Conservation (phyloP, 2,329 filamentous ascomycete genomes). For the Trichoderma sp. region DNA sequence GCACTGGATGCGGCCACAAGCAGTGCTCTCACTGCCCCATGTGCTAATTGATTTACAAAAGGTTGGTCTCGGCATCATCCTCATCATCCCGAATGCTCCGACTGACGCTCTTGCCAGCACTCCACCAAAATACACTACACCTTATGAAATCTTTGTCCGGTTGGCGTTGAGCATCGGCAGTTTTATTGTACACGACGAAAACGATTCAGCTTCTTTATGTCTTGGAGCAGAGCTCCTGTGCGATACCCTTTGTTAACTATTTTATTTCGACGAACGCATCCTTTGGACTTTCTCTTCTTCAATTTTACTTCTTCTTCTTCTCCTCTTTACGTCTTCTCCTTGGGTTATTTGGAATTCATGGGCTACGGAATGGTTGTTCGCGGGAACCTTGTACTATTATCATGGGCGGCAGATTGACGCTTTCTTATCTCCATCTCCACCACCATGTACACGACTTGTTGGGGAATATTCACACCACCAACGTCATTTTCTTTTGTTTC, state of each 20-base stretch:
- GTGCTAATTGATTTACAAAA: constrained; percentile 28
- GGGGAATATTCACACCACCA: neutral
- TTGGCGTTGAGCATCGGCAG: neutral
- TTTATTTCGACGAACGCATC: neutral
- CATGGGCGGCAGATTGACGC: neutral
- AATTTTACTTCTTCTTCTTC: neutral
- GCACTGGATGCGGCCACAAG: constrained; percentile 49
- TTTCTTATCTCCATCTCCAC: neutral
- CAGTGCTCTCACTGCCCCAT: constrained; percentile 48
- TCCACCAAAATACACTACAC: neutral
- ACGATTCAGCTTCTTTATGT: neutral
- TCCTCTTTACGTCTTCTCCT: neutral
- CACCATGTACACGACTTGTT: neutral
- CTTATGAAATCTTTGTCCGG: neutral
- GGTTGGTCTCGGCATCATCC: neutral
- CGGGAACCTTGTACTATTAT: neutral
- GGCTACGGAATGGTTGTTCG: neutral
- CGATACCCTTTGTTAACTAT: constrained; percentile 8
- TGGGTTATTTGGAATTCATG: neutral
- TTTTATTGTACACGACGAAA: neutral
- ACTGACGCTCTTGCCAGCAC: neutral
- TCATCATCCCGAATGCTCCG: neutral
- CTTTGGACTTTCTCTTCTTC: neutral
- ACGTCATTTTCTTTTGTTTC: neutral
- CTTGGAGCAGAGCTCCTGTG: constrained; percentile 16